Evolutionary conservation across 352 stramenopile species (phyloP).

Genomic region (Pythium plurisporium): DNA sequence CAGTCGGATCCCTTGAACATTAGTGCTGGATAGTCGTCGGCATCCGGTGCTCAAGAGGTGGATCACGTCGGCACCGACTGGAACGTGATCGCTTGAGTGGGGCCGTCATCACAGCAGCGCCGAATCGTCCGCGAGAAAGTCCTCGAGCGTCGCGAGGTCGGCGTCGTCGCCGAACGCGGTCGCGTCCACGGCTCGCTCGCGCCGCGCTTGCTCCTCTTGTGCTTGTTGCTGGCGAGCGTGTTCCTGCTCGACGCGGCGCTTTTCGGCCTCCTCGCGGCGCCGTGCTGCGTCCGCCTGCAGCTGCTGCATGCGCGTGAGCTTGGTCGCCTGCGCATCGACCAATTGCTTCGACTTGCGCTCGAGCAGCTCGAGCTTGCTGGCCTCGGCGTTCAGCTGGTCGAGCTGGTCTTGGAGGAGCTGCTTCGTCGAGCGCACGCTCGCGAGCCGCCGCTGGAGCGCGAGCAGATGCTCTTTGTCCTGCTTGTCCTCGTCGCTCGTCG

Average conservation of each 20-base stretch:
- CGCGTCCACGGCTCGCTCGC: constrained; percentile 43
- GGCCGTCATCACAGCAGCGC: constrained; percentile 44
- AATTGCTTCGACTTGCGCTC: constrained; percentile 22
- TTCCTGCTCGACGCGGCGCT: constrained; percentile 26
- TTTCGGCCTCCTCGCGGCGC: constrained; percentile 24
- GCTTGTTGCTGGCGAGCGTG: constrained; percentile 14
- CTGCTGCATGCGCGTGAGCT: constrained; percentile 54
- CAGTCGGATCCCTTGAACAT: too few relatives aligned
- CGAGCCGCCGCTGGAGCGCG: constrained; percentile 42
- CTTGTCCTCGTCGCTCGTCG: neutral
- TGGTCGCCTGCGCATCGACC: constrained; percentile 14
- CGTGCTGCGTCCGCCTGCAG: constrained; percentile 55
- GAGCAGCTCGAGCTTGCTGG: constrained; percentile 14
- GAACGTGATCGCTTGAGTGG: too few relatives aligned
- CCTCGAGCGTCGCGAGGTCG: constrained; percentile 55
- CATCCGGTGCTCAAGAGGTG: too few relatives aligned
- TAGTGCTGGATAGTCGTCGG: too few relatives aligned
- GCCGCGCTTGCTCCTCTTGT: constrained; percentile 30
- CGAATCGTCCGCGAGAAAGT: constrained; percentile 52
- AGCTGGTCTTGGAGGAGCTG: constrained; percentile 33
- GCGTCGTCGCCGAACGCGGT: constrained; percentile 20
- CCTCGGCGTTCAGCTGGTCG: constrained; percentile 28
- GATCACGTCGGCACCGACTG: too few relatives aligned
- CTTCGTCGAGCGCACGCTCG: constrained; percentile 44
- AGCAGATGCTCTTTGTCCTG: neutral